Base-by-base conservation (phyloP, 345 rosid species). In the Salix dunnii region DNA sequence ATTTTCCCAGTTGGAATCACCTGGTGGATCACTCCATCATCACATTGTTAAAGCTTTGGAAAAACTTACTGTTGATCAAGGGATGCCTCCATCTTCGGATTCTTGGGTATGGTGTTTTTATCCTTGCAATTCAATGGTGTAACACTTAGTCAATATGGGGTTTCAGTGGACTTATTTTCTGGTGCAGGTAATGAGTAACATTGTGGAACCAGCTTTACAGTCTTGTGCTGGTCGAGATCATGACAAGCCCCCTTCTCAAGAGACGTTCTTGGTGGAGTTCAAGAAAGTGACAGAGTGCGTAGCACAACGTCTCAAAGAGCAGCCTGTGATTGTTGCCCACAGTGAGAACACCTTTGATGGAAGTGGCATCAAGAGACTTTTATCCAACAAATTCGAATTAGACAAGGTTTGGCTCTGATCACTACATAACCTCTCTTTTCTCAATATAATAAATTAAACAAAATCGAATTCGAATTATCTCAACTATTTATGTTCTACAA, bases 321-420 rank as follows among this genome's bases (percentile, higher is more conserved):
- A 92, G 82, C 99, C 97, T 3, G 95, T 94, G 78, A 94, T 96
- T 49, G 99, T 92, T 51, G 97, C 98, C 3, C 98, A 96, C 65
- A 90, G 90, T 38, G 98, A 92, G 71, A 91, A 89, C 82, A 91
- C 86, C 65, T 94, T 91, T 46, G 95, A 96, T 82, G 99, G 98
- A 77, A 91, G 85, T 74, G 94, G 89, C 77, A 87, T 94, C 33
- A 89, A 79, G 85, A 89, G 89, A 77, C 89, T 96, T 31, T 77
- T 92, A 67, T 74, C 90, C 74, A 94, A 92, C 82, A 94, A 94
- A 86, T 91, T 92, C 55, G 99, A 96, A 73, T 77, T 90, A 10
- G 97, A 94, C 68, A 92, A 94, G 97, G 98, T 93, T 71, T 67
- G 65, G 75, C 14, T 38, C 63, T 63, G 27, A 17, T 5, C 16